Evolutionary conservation across 305 asterid species (phyloP), one percentile per base, ranked within the genome.

Genomic region (Fraxinus floribunda): DNA sequence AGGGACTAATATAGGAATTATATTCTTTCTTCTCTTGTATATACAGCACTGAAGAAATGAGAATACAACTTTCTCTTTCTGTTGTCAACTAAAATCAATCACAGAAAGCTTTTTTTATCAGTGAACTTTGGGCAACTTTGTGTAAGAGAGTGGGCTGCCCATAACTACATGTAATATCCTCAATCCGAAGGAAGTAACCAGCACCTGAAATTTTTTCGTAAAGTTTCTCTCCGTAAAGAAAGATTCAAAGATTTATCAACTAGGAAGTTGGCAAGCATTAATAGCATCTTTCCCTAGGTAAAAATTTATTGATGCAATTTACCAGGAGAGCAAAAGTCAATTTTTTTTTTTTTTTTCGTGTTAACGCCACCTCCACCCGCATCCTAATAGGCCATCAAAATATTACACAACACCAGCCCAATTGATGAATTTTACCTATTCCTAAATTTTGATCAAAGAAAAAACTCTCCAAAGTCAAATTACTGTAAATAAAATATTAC

Each of bases 401-500:
- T 68, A 68, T 26, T 11, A 11, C 18, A 29, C 20, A 5, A 29
- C n/a, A 68, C 38, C 16, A 62, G 26, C 75, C 38, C 75, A 68
- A 29, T 29, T 68, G 75, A 68, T 24, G 34, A 68, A 68, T 22
- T 62, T 66, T 36, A 24, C 3, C 74, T 3, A 66, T 66, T 66
- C 38, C 18, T 11, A 26, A 62, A 22, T 11, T 66, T 68, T 13
- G 38, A 68, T 0, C 18, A 26, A 68, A 68, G 75, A 68, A 4
- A 26, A 26, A 66, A 24, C 13, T 68, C 38, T 68, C 18, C 75
- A 20, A 62, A 62, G 30, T 22, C 75, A 26, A 68, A 29, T 68
- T 16, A 71, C 76, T 6, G 76, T 20, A 71, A 32, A 71, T 30
- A 34, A 32, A 71, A 71, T 71, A 34, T 87, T 82, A 87, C 90